Evolutionary conservation across 2,329 filamentous ascomycete species (phyloP).

Genomic region (Pseudogymnoascus pannorum): DNA sequence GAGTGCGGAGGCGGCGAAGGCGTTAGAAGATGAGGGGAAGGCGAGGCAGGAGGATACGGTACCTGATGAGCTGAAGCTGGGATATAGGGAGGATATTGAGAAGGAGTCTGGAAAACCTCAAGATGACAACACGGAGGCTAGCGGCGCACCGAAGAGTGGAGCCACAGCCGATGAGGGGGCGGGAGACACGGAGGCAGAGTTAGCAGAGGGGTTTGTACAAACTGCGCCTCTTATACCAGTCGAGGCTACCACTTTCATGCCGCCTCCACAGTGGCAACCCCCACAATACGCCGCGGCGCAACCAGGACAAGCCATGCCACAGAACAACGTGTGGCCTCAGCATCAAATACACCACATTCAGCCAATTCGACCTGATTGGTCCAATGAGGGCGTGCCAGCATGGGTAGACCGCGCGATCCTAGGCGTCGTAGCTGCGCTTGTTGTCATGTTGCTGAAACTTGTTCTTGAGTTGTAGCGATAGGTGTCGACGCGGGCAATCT

Average conservation of each 20-base stretch:
- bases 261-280: conserved; percentile 17
- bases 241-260: conserved; percentile 14
- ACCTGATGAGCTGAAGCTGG: conserved; percentile 51
- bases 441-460: conserved; percentile 60
- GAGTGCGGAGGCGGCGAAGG: conserved; percentile 49
- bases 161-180: conserved; percentile 1
- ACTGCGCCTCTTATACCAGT: conserved; percentile 32
- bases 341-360: not conserved
- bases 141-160: not conserved
- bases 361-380: conserved; percentile 15
- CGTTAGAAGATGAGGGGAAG: conserved; percentile 34
- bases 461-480: conserved; percentile 16
- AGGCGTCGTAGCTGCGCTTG: conserved; percentile 60
- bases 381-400: conserved; percentile 49
- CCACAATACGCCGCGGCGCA: conserved; percentile 21
- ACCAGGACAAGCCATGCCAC: conserved; percentile 22
- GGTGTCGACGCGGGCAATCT: not conserved
- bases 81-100: conserved; percentile 64
- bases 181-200: conserved; percentile 37
- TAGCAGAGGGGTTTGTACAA: conserved; percentile 52
- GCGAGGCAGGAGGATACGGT: conserved; percentile 34
- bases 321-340: not conserved
- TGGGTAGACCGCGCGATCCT: conserved; percentile 82
- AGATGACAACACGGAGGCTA: conserved; percentile 9
- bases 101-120: conserved; percentile 25